Base-by-base conservation (phyloP, 257 asterid species). In the Gentiana straminea region DNA sequence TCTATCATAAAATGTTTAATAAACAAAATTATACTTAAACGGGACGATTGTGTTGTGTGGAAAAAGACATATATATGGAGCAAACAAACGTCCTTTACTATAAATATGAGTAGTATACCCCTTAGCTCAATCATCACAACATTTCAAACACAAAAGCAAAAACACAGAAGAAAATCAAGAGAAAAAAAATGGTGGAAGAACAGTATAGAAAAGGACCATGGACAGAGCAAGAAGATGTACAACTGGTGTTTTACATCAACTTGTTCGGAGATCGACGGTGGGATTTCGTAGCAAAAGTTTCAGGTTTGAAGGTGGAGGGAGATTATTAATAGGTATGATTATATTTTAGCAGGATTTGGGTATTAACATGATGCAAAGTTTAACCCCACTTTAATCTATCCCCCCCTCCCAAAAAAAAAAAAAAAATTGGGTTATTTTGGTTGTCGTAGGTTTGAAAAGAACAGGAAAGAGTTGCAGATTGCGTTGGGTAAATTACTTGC, bases 231-330 rank as follows among this genome's bases (percentile, higher is more conserved):
- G 97, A 89, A 72, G 97, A 89, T 55, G 80, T 39, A 11, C 94
- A 89, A 71, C 78, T 86, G 39, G 86, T 64, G 7, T 82, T 89
- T 43, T 82, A 84, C 74, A 95, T 86, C 75, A 86, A 82, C 75
- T 75, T 89, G 58, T 86, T 86, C 13, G 97, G 95, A 8, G 97
- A 89, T 36, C 87, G 97, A 1, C 84, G 95, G 37, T 89, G 97
- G 97, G 95, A 89, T 73, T 89, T 89, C 89, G 74, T 89, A 71
- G 94, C 97, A 0, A 83, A 85, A 80, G 95, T 89, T 50, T 89
- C 97, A 89, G 97, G 97, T 89, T 89, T 89, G 97, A 79, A 82
- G 94, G 95, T 84, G 95, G 97, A 72, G 97, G 97, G 97, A 80
- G 97, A 86, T 69, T 60, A 70, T 54, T 58, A 62, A 68, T 77